Base-by-base conservation (phyloP, 1,284 basidiomycete species). In the Ustilago crameri region DNA sequence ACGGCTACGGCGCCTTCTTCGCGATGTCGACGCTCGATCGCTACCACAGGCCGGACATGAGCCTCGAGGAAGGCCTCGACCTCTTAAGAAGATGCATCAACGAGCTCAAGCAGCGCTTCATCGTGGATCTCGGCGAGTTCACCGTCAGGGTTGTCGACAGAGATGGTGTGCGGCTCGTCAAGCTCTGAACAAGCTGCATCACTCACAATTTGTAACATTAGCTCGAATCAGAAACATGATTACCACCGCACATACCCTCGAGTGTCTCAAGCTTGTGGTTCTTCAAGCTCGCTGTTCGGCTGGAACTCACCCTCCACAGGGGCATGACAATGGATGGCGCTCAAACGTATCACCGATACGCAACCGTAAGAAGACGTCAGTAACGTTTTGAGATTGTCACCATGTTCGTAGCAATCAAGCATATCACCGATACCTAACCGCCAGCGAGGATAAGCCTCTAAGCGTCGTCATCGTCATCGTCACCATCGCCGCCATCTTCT, bases 1-100 rank as follows among this genome's bases (percentile, higher is more conserved):
- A 98, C 83, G 96, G 95, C 1, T 95, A 98, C 82, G 95, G 93
- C 37, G 89, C 91, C 63, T 95, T 95, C 85, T 95, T 98, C 83
- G 91, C 90, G 20, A 86, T 98, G 77, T 90, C 91, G 88, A 92
- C 95, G 79, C 87, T 98, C 68, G 95, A 98, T 82, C 87, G 80
- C 17, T 82, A 79, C 51, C 93, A 95, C 80, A 87, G 92, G 79
- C 93, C 93, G 0, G 89, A 92, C 57, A 92, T 90, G 47, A 83
- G 88, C 1, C 84, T 94, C 23, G 91, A 93, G 73, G 92, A 96
- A 78, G 96, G 93, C 5, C 84, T 98, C 22, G 92, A 88, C 1
- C 88, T 91, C 5, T 85, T 98, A 62, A 89, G 88, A 80, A 90
- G 92, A 77, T 97, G 93, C 84, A 90, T 98, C 70, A 87, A 90